Evolutionary conservation across 495 filamentous ascomycete genomes (phyloP).

Genomic region (Xylaria bambusicola): DNA sequence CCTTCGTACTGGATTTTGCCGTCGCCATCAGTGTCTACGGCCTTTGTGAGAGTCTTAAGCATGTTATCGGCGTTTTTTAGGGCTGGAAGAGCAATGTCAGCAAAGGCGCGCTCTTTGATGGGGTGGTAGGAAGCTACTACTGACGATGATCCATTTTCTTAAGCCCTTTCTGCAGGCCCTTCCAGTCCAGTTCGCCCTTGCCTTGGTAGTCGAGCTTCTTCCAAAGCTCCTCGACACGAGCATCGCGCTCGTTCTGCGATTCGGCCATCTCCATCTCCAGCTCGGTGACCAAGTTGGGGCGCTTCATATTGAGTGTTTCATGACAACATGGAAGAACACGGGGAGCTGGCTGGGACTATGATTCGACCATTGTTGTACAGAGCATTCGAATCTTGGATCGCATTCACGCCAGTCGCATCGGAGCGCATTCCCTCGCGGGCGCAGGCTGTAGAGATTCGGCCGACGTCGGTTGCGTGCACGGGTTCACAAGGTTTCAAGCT

Average conservation of each 20-base stretch:
- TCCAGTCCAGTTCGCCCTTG: constrained; percentile 77
- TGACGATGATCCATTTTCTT: constrained; percentile 90
- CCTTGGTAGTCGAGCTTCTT: constrained; percentile 70
- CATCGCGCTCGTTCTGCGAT: constrained; percentile 70
- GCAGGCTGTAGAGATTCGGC: constrained; percentile 3
- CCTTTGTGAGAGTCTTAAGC: constrained; percentile 72
- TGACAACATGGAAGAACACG: constrained; percentile 30
- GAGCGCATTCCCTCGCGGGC: constrained; percentile 23
- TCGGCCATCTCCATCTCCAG: constrained; percentile 54
- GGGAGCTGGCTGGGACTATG: constrained; percentile 28
- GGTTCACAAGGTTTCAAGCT: constrained; percentile 17
- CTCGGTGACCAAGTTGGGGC: constrained; percentile 45
- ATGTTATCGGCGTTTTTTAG: constrained; percentile 92
- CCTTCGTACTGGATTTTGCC: constrained; percentile 88
- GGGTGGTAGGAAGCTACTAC: constrained; percentile 31
- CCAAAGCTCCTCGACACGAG: constrained; percentile 80
- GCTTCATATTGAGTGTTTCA: constrained; percentile 44
- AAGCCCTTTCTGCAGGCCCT: constrained; percentile 80
- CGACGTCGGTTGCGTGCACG: constrained; percentile 20
- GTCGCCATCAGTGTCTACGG: constrained; percentile 84
- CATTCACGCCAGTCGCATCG: constrained; percentile 18
- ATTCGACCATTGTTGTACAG: constrained; percentile 36
- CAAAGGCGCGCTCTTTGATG: constrained; percentile 3
- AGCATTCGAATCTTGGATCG: constrained; percentile 1
- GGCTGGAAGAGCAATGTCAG: constrained; percentile 54